These are phyloP conservation scores for Cubamyces lactineus DNA, from an alignment of 768 basidiomycete species.

Conservation along the genomic window DNA sequence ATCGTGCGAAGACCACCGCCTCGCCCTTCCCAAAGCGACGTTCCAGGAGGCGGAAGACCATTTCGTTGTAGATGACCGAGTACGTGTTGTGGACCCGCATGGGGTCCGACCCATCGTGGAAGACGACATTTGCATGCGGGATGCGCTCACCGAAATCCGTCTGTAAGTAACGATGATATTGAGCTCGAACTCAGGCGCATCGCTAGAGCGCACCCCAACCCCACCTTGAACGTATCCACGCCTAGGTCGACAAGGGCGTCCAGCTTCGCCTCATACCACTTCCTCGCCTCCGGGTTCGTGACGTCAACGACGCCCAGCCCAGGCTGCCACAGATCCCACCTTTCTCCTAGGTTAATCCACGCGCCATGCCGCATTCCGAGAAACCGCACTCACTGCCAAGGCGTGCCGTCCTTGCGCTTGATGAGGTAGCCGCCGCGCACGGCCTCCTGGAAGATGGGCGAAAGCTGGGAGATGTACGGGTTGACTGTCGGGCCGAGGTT, in stretches of 20 bases:
- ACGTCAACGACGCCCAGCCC: slow-evolving; percentile 68
- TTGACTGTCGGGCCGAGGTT: slow-evolving; percentile 50
- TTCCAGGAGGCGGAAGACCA: slow-evolving; percentile 66
- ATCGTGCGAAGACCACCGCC: slow-evolving; percentile 71
- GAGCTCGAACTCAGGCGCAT: no score
- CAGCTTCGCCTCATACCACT: slow-evolving; percentile 52
- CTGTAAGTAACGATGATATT: no score
- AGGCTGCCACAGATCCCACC: slow-evolving; percentile 70
- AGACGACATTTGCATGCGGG: slow-evolving; percentile 63
- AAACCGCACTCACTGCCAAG: slow-evolving; percentile 59
- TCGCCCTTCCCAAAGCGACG: slow-evolving; percentile 62
- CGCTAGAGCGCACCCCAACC: not conserved
- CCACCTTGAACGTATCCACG: slow-evolving; percentile 56
- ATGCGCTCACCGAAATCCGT: slow-evolving; percentile 82
- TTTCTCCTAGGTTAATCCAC: not conserved
- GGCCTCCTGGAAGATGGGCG: slow-evolving; percentile 71
- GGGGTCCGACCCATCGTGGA: slow-evolving; percentile 70
- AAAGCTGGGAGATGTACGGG: slow-evolving; percentile 71
- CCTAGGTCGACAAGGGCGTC: slow-evolving; percentile 48
- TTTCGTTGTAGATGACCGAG: slow-evolving; percentile 67
- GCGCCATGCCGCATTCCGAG: not conserved
- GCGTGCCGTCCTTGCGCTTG: slow-evolving; percentile 64
- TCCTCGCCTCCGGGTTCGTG: slow-evolving; percentile 53
- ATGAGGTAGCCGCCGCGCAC: slow-evolving; percentile 70
- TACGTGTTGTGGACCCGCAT: slow-evolving; percentile 75